Evolutionary conservation across 2,329 filamentous ascomycete species (phyloP).

Genomic region (Xylariales sp.): DNA sequence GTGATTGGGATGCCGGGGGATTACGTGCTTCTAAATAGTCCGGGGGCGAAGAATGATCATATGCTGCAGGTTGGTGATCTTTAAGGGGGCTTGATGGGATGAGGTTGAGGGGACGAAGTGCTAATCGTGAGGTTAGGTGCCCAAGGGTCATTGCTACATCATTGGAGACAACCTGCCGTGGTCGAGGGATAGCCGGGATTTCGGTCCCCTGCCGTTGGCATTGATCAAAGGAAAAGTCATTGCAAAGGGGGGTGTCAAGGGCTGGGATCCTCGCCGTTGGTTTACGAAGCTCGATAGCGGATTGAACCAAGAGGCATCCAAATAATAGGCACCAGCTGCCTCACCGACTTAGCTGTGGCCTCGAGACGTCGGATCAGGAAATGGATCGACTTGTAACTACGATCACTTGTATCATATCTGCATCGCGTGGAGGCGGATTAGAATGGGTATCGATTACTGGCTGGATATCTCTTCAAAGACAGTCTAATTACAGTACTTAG

Average conservation of each 20-base stretch:
- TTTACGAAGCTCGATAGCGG: conserved; percentile 45
- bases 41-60: conserved; percentile 39
- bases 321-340: not conserved
- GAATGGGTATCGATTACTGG: not conserved
- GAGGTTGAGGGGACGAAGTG: no score
- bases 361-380: no score
- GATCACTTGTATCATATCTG: not conserved
- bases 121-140: conserved; percentile 55
- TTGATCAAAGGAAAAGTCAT: conserved; percentile 80
- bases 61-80: conserved; percentile 61
- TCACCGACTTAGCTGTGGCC: no score
- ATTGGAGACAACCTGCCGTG: conserved; percentile 81
- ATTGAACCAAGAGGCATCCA: conserved; percentile 25
- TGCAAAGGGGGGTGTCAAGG: conserved; percentile 37
- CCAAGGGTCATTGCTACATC: conserved; percentile 87
- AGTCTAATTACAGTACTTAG: conserved; percentile 10
- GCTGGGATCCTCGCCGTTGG: conserved; percentile 44
- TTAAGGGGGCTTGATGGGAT: no score
- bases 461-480: conserved; percentile 8
- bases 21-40: conserved; percentile 64
- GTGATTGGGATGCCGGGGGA: conserved; percentile 73
- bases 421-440: not conserved
- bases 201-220: conserved; percentile 80
- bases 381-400: no score
- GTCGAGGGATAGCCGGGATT: conserved; percentile 81